These are phyloP conservation scores for Globisporangium cederbergense DNA, from an alignment of 352 stramenopile genomes.

Conservation along the genomic window DNA sequence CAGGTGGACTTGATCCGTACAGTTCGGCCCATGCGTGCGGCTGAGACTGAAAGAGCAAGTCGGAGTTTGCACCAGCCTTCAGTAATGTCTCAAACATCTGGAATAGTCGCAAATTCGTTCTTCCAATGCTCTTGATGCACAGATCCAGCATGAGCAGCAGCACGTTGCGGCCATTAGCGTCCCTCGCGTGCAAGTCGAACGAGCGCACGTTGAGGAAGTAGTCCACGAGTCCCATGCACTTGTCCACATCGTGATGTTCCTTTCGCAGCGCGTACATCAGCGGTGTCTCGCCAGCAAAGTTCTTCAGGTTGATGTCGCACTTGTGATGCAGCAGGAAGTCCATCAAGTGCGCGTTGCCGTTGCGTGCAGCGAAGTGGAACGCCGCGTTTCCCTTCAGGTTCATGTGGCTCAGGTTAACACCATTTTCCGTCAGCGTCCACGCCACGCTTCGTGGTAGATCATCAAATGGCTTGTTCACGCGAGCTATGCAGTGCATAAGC, in stretches of 20 bases:
- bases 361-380: conserved; percentile 52
- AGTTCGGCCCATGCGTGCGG: conserved; percentile 28
- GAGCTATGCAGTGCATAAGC: conserved; percentile 57
- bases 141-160: background rate
- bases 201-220: conserved; percentile 40
- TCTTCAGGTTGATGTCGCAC: conserved; percentile 39
- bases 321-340: conserved; percentile 64
- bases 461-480: conserved; percentile 47
- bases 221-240: conserved; percentile 31
- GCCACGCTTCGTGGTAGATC: conserved; percentile 45
- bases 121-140: background rate
- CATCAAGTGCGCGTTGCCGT: conserved; percentile 47
- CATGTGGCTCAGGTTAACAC: conserved; percentile 27
- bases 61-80: background rate
- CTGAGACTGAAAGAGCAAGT: background rate
- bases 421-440: conserved; percentile 57
- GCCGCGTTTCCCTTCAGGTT: conserved; percentile 39
- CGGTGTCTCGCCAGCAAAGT: conserved; percentile 40
- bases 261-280: conserved; percentile 39
- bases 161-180: conserved; percentile 13
- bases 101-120: background rate
- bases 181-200: conserved; percentile 33
- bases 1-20: conserved; percentile 32
- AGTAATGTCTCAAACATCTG: background rate
- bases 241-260: conserved; percentile 21